Percentiles rank a stretch among this genome's conserved stretches.
phyloP scores from a whole-genome alignment of 2,329 filamentous ascomycete genomes.

The Sclerotinia glacialis region DNA sequence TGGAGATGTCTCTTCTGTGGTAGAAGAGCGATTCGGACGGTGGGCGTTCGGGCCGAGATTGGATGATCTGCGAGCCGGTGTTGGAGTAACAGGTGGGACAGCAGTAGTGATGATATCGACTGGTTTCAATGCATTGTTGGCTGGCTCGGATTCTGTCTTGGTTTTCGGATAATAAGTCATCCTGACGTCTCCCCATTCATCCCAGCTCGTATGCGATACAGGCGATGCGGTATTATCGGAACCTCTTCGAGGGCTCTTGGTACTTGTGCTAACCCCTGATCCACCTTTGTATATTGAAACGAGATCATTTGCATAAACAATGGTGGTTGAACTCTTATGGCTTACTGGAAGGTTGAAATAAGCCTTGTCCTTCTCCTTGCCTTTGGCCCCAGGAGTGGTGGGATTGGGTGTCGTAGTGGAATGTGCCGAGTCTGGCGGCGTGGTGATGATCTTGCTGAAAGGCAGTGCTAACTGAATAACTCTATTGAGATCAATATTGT shows the following conservation, averaged over 20 bases:
- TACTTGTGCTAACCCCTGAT: conserved; percentile 38
- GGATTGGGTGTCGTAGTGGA: conserved; percentile 50
- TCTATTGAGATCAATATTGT: conserved; percentile 73
- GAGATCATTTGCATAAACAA: conserved; percentile 80
- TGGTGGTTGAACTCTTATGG: conserved; percentile 44
- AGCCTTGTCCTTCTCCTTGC: conserved; percentile 79
- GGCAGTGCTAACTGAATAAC: conserved; percentile 80
- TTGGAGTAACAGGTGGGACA: conserved; percentile 37
- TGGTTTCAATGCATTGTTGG: conserved; percentile 28
- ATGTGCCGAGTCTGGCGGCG: conserved; percentile 46
- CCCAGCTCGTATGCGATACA: conserved; percentile 53
- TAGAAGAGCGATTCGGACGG: conserved; percentile 34
- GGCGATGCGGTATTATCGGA: conserved; percentile 27
- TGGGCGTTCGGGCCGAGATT: conserved; percentile 38
- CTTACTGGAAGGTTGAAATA: conserved; percentile 44
- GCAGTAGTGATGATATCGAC: conserved; percentile 35
- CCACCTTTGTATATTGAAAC: conserved; percentile 66
- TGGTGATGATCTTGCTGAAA: conserved; percentile 69
- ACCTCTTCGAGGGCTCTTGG: conserved; percentile 37
- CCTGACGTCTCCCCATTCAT: conserved; percentile 76
- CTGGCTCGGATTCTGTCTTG: conserved; percentile 36
- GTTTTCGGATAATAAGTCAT: conserved; percentile 68
- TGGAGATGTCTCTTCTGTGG: conserved; percentile 41
- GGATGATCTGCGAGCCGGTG: conserved; percentile 39
- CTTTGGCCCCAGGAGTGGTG: conserved; percentile 60